Base-by-base conservation (phyloP, 305 asterid species). In the Fraxinus greggii region DNA sequence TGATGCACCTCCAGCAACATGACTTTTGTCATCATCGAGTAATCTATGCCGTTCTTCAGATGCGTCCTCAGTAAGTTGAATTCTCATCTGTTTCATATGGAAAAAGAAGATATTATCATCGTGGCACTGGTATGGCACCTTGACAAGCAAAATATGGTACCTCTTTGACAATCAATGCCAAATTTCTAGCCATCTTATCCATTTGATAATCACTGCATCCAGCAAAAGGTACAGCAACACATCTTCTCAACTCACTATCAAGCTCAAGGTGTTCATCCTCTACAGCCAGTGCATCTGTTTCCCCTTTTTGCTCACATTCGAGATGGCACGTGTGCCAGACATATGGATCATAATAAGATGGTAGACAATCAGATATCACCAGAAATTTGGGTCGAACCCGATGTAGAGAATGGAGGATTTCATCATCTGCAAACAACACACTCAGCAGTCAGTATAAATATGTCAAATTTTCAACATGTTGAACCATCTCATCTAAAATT, bases 361-460 rank as follows among this genome's bases (percentile, higher is more conserved):
- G 99, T 45, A 83, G 26, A 80, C 88, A 82, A 82, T 84, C 83
- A 75, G 89, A 91, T 76, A 83, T 82, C 83, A 85, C 85, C 79
- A 95, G 79, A 89, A 79, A 87, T 84, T 88, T 88, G 81, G 99
- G 98, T 31, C 98, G 95, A 84, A 83, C 87, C 3, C 98, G 93
- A 83, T 96, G 99, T 86, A 96, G 80, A 73, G 92, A 80, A 80
- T 84, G 78, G 45, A 96, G 76, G 81, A 94, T 87, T 84, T 94
- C 99, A 82, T 94, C 92, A 92, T 91, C 99, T 96, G 95, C 93
- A 91, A 89, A 86, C 70, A 83, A 79, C 80, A 82, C 8, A 45
- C 31, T 51, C 67, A 56, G 67, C 67, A 56, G 28, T 81, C 77
- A 63, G 45, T 77, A 76, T 72, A n/a, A 83, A 79, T 24, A 69